phyloP scores from a whole-genome alignment of 2,329 filamentous ascomycete genomes.

The Escovopsis weberi region DNA sequence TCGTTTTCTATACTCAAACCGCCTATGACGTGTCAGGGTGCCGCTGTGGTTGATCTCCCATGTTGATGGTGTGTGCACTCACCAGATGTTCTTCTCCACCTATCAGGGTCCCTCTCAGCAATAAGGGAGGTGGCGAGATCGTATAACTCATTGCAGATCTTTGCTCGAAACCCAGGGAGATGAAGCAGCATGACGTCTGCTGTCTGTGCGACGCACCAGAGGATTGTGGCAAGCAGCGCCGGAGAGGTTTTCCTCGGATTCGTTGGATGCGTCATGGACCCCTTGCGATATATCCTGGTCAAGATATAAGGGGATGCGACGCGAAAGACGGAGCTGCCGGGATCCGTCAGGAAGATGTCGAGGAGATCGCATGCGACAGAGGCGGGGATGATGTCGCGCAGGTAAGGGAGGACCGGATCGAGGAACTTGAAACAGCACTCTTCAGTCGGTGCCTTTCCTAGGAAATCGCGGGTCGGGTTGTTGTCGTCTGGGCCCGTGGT shows the following conservation, averaged over 20 bases:
- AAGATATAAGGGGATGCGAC: conserved; percentile 33
- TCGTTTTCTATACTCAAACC: conserved; percentile 20
- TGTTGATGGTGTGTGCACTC: background rate
- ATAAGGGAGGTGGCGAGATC: conserved; percentile 20
- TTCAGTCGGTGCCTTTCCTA: conserved; percentile 14
- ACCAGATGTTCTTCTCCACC: conserved; percentile 23
- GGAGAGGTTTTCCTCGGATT: conserved; percentile 27
- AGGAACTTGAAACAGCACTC: conserved; percentile 27
- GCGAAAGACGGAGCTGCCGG: conserved; percentile 27
- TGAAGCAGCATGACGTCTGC: conserved; percentile 29
- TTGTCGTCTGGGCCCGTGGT: conserved; percentile 7
- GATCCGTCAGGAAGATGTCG: conserved; percentile 32
- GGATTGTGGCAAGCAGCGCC: conserved; percentile 30
- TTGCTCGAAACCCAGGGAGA: conserved; percentile 24
- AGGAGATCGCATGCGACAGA: conserved; percentile 31
- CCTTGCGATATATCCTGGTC: conserved; percentile 29
- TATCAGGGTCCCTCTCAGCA: conserved; percentile 21
- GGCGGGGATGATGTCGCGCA: conserved; percentile 23
- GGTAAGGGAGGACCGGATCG: conserved; percentile 23
- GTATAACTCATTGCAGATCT: conserved; percentile 24
- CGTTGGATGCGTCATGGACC: conserved; percentile 25
- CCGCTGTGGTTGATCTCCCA: background rate
- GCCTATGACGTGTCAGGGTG: conserved; percentile 8
- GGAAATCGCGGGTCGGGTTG: conserved; percentile 9
- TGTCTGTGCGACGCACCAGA: conserved; percentile 33